Evolutionary conservation across 768 basidiomycete species (phyloP).

Genomic region (Gloeostereum incarnatum): DNA sequence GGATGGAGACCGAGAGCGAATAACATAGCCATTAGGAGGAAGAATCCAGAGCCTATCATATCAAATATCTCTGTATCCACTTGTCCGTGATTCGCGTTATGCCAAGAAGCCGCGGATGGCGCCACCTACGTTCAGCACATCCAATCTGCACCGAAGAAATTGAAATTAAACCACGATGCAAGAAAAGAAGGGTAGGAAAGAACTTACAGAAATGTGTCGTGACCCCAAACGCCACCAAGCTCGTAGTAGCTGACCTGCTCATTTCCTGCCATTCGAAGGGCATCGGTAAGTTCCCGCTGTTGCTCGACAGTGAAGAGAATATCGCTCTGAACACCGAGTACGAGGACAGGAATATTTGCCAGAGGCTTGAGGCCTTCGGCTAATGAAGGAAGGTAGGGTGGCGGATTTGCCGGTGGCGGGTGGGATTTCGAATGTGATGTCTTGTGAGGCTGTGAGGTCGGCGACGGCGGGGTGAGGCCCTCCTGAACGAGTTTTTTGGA

Average conservation of each 20-base stretch:
- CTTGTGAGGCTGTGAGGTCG: slow-evolving; percentile 18
- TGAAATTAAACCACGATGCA: not conserved
- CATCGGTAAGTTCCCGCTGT: slow-evolving; percentile 91
- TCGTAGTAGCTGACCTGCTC: slow-evolving; percentile 90
- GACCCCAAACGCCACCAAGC: slow-evolving; percentile 98
- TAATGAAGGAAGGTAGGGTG: slow-evolving; percentile 69
- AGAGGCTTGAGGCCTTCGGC: slow-evolving; percentile 74
- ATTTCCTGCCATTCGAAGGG: slow-evolving; percentile 86
- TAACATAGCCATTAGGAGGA: too few relatives aligned
- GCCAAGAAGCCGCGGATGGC: slow-evolving; percentile 86
- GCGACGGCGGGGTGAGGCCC: slow-evolving; percentile 11
- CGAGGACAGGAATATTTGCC: slow-evolving; percentile 65
- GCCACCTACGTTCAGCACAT: slow-evolving; percentile 83
- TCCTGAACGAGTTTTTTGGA: slow-evolving; percentile 15
- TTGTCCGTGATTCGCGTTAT: too few relatives aligned
- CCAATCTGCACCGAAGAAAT: slow-evolving; percentile 39
- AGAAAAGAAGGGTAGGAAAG: not conserved
- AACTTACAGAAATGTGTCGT: slow-evolving; percentile 91
- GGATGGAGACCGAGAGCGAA: too few relatives aligned
- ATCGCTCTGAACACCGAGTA: slow-evolving; percentile 94
- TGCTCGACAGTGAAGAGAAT: slow-evolving; percentile 97
- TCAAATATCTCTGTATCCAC: too few relatives aligned
- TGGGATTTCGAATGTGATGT: slow-evolving; percentile 60
- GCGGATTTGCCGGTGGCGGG: slow-evolving; percentile 61
- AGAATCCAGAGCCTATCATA: too few relatives aligned